A percentile compares a stretch with the other conserved stretches of the same genome.
phyloP scores from a whole-genome alignment of 2,329 filamentous ascomycete species.

The Acrodontium crateriforme region DNA sequence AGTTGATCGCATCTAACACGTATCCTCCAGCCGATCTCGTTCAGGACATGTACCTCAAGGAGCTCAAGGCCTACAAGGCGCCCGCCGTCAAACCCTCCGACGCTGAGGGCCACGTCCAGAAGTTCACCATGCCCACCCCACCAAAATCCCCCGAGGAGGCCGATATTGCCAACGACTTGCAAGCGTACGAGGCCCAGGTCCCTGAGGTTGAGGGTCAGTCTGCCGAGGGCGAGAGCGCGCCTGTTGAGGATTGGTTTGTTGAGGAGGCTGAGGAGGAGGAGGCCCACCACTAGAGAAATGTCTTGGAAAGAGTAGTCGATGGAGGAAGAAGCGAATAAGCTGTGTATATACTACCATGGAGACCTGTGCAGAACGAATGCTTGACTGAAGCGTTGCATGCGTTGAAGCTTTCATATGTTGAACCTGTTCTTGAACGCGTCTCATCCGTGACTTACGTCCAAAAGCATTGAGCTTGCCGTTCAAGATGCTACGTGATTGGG shows the following conservation, averaged over 20 bases:
- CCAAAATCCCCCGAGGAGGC: conserved; percentile 85
- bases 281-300: conserved; percentile 8
- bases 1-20: conserved; percentile 6
- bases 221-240: conserved; percentile 43
- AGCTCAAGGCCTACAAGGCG: conserved; percentile 91
- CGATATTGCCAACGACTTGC: conserved; percentile 80
- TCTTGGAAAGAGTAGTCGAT: too few species aligned
- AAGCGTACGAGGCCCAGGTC: conserved; percentile 85
- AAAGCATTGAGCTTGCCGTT: too few species aligned
- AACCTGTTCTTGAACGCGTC: too few species aligned
- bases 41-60: conserved; percentile 92
- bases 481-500: too few species aligned
- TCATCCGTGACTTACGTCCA: too few species aligned
- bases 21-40: conserved; percentile 71
- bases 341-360: too few species aligned
- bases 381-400: too few species aligned
- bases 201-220: conserved; percentile 90
- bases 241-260: conserved; percentile 52
- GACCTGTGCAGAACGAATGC: too few species aligned
- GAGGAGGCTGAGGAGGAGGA: conserved; percentile 19
- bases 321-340: too few species aligned
- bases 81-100: conserved; percentile 72
- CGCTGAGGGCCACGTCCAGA: conserved; percentile 79
- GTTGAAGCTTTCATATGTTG: too few species aligned
- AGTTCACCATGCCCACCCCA: conserved; percentile 65